Base-by-base conservation (phyloP, 2,329 filamentous ascomycete genomes). In the Juglanconis sp. region DNA sequence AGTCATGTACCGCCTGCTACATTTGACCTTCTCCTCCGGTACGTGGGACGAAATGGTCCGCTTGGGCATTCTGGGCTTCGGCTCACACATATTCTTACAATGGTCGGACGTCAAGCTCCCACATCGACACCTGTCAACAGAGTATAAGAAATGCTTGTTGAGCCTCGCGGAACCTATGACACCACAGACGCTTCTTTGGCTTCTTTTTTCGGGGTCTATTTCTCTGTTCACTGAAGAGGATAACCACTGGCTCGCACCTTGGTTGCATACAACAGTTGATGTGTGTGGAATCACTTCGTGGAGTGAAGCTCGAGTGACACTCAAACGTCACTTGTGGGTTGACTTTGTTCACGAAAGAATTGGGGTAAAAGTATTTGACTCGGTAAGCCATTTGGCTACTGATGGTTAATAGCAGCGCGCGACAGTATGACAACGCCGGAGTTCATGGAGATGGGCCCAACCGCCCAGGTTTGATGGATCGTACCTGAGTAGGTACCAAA, bases 1-100 rank as follows among this genome's bases (percentile, higher is more conserved):
- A n/a, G 66, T 74, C 40, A 74, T 75, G 68, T 79, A 79, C 65
- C 74, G 71, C 3, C 68, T 79, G 3, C 62, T 78, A 15, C 49
- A 68, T 35, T 71, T 73, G 68, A 50, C 57, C 2, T 73, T 72
- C 60, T 61, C 66, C 2, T 9, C 48, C 1, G 64, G 63, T n/a
- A 70, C 71, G 0, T 51, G 65, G 5, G 63, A 76, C 44, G 75
- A 79, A 62, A 67, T 68, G 1, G 60, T 78, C 15, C 73, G 76
- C 1, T 68, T 77, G 8, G 73, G 75, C 11, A 66, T 80, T 0
- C 63, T 79, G 1, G 70, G 68, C 13, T 77, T 76, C 50, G 68
- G 69, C 3, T 70, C 66, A 5, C 66, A 67, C 55, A 61, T 76
- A 17, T 79, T 79, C 62, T 65, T 79, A 5, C 73, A 72, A 36